phyloP scores from a whole-genome alignment of 768 basidiomycete genomes.

The Asterophora parasitica region DNA sequence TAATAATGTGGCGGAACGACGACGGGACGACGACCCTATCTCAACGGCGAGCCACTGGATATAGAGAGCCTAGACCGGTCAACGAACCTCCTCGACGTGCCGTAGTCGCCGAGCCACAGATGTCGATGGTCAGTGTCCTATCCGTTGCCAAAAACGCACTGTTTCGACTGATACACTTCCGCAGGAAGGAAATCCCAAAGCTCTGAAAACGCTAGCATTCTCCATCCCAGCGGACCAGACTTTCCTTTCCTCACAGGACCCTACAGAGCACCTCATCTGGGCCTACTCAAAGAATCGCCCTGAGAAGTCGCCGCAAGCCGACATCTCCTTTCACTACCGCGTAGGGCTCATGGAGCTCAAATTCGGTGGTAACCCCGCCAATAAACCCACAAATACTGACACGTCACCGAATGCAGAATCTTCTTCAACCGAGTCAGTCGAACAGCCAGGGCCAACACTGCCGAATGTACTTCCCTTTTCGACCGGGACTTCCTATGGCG shows the following conservation, averaged over 20 bases:
- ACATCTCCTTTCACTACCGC: constrained; percentile 26
- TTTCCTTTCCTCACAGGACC: constrained; percentile 19
- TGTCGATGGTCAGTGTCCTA: constrained; percentile 25
- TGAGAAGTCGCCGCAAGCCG: constrained; percentile 15
- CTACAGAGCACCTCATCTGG: constrained; percentile 34
- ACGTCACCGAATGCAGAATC: no score
- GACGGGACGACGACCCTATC: constrained; percentile 55
- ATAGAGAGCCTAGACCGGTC: constrained; percentile 42
- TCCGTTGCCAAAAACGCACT: neutral
- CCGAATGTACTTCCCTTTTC: no score
- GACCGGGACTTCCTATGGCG: constrained; percentile 1
- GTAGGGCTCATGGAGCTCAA: constrained; percentile 33
- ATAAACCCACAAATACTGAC: constrained; percentile 1
- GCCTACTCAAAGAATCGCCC: constrained; percentile 33
- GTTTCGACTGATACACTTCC: neutral
- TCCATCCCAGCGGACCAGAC: constrained; percentile 36
- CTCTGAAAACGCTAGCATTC: constrained; percentile 37
- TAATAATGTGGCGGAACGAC: constrained; percentile 46
- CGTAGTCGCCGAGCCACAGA: constrained; percentile 28
- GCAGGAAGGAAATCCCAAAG: constrained; percentile 25
- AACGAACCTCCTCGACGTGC: constrained; percentile 43
- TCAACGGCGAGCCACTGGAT: constrained; percentile 46
- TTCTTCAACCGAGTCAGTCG: no score
- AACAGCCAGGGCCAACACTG: no score
- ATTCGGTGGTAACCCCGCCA: constrained; percentile 21